phyloP scores from a whole-genome alignment of 1,284 basidiomycete species.

The Fomes fomentarius region DNA sequence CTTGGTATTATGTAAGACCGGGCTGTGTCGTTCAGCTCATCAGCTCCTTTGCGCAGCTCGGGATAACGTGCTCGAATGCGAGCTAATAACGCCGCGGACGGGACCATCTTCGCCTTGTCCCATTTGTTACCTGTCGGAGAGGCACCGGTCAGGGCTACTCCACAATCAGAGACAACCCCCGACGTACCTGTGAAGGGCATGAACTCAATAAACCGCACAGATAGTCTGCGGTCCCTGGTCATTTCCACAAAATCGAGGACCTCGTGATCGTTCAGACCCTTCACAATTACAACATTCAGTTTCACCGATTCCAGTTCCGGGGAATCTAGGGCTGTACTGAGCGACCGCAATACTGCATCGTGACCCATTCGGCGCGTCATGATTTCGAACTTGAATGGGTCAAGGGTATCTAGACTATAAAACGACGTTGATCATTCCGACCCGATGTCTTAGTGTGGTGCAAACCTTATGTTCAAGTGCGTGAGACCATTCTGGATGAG shows the following conservation, averaged over 20 bases:
- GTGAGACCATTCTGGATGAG: conserved; percentile 77
- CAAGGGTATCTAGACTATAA: conserved; percentile 80
- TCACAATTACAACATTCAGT: conserved; percentile 83
- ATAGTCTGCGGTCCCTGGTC: conserved; percentile 66
- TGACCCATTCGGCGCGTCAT: conserved; percentile 82
- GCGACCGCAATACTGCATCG: conserved; percentile 70
- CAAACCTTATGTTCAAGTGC: conserved; percentile 80
- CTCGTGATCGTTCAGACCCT: conserved; percentile 81
- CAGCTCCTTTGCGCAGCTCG: conserved; percentile 52
- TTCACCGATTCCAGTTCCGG: conserved; percentile 64
- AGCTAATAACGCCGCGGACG: conserved; percentile 65
- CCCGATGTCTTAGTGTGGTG: conserved; percentile 3
- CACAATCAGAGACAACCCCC: neutral
- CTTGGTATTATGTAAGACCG: conserved; percentile 80
- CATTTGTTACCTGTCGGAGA: conserved; percentile 74
- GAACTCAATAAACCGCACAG: conserved; percentile 89
- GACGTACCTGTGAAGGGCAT: conserved; percentile 88
- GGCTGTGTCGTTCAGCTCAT: conserved; percentile 81
- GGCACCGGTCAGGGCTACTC: conserved; percentile 1
- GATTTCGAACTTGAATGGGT: conserved; percentile 86
- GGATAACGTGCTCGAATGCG: conserved; percentile 53
- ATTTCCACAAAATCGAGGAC: conserved; percentile 79
- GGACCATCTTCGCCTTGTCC: conserved; percentile 81
- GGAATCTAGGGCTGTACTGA: conserved; percentile 64
- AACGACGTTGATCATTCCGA: conserved; percentile 10